Base-by-base conservation (phyloP, 805 yeast genomes). In the Metschnikowia lunata region DNA sequence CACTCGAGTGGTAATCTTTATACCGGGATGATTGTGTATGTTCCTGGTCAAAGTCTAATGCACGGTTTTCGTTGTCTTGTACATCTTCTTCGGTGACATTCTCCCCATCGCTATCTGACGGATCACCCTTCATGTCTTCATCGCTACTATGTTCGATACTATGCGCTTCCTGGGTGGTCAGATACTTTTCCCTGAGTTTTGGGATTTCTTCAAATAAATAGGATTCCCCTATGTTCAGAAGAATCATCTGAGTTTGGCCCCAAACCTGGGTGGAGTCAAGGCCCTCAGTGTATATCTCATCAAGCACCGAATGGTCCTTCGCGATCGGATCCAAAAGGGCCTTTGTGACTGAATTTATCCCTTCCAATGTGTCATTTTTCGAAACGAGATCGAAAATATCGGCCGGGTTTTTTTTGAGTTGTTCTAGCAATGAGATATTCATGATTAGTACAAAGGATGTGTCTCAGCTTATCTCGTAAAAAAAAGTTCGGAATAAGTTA, bases 211-310 rank as follows among this genome's bases (percentile, higher is more conserved):
- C 78, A 43, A 71, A 74, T 59, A 86, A 59, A 30, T 88, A 64
- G 35, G 74, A 72, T 38, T 83, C 88, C 26, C 83, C 80, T 10
- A 85, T 84, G 7, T 83, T 84, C 46, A 89, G 97, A 32, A 88
- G 69, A 14, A 91, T 83, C 67, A 91, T 76, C 63, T 86, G 88
- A 2, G 87, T 83, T 64, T 91, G 98, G 44, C 91, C 95, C 88
- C 91, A 91, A 0, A 93, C 89, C 60, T 91, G 98, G 33, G 84
- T 77, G 23, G 96, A 82, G 61, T 87, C 96, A 43, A 91, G 70
- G 0, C 97, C 98, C 39, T 89, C 95, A 11, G 85, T 75, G 54
- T 83, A 80, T 15, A 91, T 74, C 59, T 87, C 89, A 62, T 89
- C 96, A 15, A 91, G 70, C 6, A 85, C 84, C 1, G 93, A 78